Evolutionary conservation across 164 flowering plant species (phyloP).

Genomic region (Berberis vulgaris): DNA sequence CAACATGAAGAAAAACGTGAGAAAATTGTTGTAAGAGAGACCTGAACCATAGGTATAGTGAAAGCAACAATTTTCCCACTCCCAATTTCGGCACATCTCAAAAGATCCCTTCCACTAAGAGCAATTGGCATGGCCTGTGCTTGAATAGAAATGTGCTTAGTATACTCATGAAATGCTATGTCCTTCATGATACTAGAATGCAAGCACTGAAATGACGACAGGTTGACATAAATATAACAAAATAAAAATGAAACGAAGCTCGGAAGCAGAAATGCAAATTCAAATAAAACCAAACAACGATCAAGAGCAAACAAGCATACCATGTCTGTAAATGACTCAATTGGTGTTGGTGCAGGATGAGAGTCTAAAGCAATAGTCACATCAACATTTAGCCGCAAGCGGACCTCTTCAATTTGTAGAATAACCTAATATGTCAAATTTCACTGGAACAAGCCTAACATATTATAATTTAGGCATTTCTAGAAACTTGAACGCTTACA

Average conservation of each 20-base stretch:
- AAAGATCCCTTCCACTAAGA: conserved; percentile 51
- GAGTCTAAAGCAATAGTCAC: conserved; percentile 37
- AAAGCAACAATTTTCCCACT: conserved; percentile 74
- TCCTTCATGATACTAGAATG: conserved; percentile 48
- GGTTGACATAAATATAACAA: not conserved
- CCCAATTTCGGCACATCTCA: conserved; percentile 69
- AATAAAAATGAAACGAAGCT: not conserved
- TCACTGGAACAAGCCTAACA: not conserved
- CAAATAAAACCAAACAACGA: not conserved
- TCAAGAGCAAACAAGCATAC: conserved; percentile 15
- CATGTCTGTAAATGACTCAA: conserved; percentile 57
- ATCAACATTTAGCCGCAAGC: conserved; percentile 50
- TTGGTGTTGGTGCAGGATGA: conserved; percentile 45
- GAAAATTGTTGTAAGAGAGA: conserved; percentile 3
- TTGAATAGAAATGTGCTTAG: conserved; percentile 55
- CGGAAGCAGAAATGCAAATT: not conserved
- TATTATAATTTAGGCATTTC: not conserved
- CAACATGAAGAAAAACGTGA: too few relatives aligned
- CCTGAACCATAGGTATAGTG: conserved; percentile 63
- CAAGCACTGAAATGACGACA: conserved; percentile 29
- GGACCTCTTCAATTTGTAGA: conserved; percentile 50
- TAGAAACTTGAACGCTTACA: not conserved
- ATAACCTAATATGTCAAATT: not conserved
- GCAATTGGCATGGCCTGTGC: conserved; percentile 64
- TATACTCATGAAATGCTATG: conserved; percentile 45